Evolutionary conservation across 176 grass and related monocot species (phyloP).

Genomic region (Avena atlantica): DNA sequence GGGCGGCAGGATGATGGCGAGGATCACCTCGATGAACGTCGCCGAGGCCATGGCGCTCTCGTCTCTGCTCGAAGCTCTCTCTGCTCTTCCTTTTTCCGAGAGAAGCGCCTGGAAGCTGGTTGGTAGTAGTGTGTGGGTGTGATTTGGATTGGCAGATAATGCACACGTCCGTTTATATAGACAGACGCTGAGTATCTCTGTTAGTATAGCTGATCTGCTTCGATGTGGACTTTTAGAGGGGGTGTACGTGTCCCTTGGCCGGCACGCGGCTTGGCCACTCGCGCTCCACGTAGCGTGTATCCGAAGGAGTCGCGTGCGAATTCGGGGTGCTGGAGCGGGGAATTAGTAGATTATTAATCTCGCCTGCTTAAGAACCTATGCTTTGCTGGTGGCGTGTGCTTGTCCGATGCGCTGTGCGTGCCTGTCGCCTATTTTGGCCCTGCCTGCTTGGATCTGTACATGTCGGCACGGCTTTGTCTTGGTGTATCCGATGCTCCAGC

Average conservation of each 20-base stretch:
- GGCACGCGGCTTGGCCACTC: slow-evolving; percentile 2
- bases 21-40: slow-evolving; percentile 82
- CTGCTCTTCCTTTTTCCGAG: background rate
- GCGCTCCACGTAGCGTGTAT: slow-evolving; percentile 28
- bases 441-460: background rate
- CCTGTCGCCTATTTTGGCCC: background rate
- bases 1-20: slow-evolving; percentile 92
- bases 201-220: background rate
- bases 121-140: background rate
- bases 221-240: background rate
- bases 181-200: too few relatives aligned
- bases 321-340: background rate
- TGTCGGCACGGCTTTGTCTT: slow-evolving; percentile 19
- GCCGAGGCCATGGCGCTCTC: slow-evolving; percentile 67
- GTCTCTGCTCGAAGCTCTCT: background rate
- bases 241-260: slow-evolving; percentile 8
- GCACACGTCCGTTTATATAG: slow-evolving; percentile 10
- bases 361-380: background rate
- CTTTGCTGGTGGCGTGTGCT: slow-evolving; percentile 31
- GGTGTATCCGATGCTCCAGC: background rate
- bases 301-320: background rate
- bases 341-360: background rate
- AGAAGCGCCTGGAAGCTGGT: background rate
- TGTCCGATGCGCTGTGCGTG: slow-evolving; percentile 12
- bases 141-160: slow-evolving; percentile 1